Evolutionary conservation across 305 asterid species (phyloP), one percentile per base, ranked within the genome.

Genomic region (Fraxinus xanthoxyloides): DNA sequence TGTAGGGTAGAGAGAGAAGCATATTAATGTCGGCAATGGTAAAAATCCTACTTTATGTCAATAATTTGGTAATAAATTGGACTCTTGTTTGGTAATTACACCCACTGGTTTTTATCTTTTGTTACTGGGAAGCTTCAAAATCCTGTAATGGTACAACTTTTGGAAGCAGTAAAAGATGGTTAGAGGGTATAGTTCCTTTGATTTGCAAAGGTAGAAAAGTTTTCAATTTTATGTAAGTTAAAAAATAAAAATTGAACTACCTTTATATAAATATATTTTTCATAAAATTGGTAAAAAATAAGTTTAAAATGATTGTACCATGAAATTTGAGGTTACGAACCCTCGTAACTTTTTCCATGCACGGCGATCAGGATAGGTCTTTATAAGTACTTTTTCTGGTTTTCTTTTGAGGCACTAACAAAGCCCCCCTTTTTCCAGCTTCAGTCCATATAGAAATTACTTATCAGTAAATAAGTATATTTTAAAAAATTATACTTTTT

Each of bases 21-120:
- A 88, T 81, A 87, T 69, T n/a, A n/a, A n/a, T n/a, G 90, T 67
- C 74, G 79, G 80, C 30, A 56, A 23, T 85, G 82, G 85, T 79
- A 82, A 84, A 84, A 63, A 70, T 63, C 35, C 26, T 28, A 35
- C 61, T 43, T 80, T 51, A 28, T 84, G 78, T 82, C 63, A 59
- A 76, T 46, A 80, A 79, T 79, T 73, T 36, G 86, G 69, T 28
- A 51, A 82, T 85, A 83, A 80, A 83, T 79, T 51, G 21, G 48
- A 77, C 59, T 17, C 51, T 77, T 9, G 12, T 70, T 46, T 79
- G 32, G 59, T 28, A 2, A 23, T 9, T 12, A 43, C 54, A 43
- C 7, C 1, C 23, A 15, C 23, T 48, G 61, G 21, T 48, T 48
- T 48, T 48, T 48, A 12, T 48, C 61, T 15, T 48, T 12, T 12